Percentiles rank a stretch among this genome's conserved stretches.
Conservation (phyloP, 352 stramenopile species). For the Phytopythium litorale region DNA sequence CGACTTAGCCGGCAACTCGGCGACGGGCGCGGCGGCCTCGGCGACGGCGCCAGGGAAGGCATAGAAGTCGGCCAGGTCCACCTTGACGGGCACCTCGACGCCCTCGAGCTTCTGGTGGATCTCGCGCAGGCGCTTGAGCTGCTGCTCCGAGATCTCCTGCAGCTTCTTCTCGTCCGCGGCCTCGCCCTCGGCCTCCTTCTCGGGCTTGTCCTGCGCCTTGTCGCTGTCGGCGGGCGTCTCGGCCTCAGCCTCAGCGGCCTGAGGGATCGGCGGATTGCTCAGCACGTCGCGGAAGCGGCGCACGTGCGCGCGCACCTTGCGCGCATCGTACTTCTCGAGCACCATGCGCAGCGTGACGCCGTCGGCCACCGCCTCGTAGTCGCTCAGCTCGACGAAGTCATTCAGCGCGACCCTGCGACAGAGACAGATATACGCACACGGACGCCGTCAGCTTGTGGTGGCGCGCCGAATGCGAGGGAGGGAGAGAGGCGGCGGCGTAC, state of each 20-base stretch:
- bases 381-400: conserved; percentile 82
- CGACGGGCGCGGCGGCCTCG: conserved; percentile 7
- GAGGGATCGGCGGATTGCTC: conserved; percentile 80
- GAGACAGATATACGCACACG: not conserved
- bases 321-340: conserved; percentile 84
- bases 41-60: conserved; percentile 21
- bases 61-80: conserved; percentile 72
- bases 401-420: conserved; percentile 56
- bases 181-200: conserved; percentile 13
- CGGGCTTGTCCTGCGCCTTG: conserved; percentile 9
- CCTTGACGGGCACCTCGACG: conserved; percentile 60
- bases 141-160: conserved; percentile 76
- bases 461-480: not conserved
- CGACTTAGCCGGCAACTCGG: conserved; percentile 16
- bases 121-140: conserved; percentile 72
- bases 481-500: conserved; percentile 8
- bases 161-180: conserved; percentile 44
- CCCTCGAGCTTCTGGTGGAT: conserved; percentile 82
- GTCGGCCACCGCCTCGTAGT: conserved; percentile 73
- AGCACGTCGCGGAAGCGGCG: conserved; percentile 81
- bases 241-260: conserved; percentile 17
- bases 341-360: conserved; percentile 71
- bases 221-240: conserved; percentile 13
- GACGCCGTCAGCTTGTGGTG: not conserved
- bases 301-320: conserved; percentile 80